Evolutionary conservation across 345 rosid species (phyloP).

Genomic region (Firmiana major): DNA sequence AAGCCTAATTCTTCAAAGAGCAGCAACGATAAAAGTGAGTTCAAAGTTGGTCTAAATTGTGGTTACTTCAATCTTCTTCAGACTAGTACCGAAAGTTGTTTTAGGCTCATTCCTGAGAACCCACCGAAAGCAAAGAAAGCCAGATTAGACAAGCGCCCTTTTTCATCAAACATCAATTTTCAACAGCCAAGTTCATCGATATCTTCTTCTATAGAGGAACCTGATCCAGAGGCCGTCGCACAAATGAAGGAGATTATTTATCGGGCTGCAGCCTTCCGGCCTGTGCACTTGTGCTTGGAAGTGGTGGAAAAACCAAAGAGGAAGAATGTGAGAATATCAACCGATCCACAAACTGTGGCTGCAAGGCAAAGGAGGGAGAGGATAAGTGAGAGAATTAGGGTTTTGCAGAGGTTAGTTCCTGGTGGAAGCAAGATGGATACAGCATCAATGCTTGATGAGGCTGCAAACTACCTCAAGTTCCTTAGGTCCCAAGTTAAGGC

Average conservation of each 20-base stretch:
- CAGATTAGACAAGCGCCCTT: constrained; percentile 46
- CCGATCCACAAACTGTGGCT: constrained; percentile 83
- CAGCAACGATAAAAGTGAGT: constrained; percentile 26
- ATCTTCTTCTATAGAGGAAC: constrained; percentile 52
- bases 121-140: constrained; percentile 49
- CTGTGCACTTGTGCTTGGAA: constrained; percentile 72
- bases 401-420: constrained; percentile 86
- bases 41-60: constrained; percentile 3
- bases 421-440: constrained; percentile 98
- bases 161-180: constrained; percentile 74
- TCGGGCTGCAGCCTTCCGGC: constrained; percentile 82
- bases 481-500: constrained; percentile 79
- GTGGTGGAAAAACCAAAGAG: constrained; percentile 68
- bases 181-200: constrained; percentile 51
- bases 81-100: constrained; percentile 38
- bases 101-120: constrained; percentile 48
- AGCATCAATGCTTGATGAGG: constrained; percentile 97
- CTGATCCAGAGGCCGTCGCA: constrained; percentile 80
- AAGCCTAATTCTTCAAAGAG: constrained; percentile 39
- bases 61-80: constrained; percentile 47
- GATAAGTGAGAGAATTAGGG: constrained; percentile 92
- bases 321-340: constrained; percentile 84
- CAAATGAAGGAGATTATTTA: constrained; percentile 96
- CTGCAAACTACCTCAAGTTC: constrained; percentile 93
- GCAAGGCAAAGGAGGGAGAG: constrained; percentile 96